phyloP scores from a whole-genome alignment of 768 basidiomycete species.

The Tulasnella sp. region DNA sequence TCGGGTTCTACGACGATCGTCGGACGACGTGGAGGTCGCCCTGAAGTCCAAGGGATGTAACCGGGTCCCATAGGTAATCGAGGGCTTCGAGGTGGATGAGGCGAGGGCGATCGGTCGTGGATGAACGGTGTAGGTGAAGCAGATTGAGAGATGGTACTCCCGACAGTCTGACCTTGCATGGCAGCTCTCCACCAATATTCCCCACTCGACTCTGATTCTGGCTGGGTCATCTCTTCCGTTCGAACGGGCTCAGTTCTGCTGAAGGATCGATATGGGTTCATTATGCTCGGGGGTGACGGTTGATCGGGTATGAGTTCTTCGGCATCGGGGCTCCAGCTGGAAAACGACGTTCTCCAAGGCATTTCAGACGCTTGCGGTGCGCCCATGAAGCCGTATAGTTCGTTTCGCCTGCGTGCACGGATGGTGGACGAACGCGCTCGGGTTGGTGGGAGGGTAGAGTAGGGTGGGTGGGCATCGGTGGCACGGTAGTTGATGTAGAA shows the following conservation, averaged over 20 bases:
- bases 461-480: not conserved
- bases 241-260: not conserved
- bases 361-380: not conserved
- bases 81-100: not conserved
- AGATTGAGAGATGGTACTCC: not conserved
- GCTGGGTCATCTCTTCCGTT: not conserved
- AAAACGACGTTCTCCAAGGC: conserved; percentile 1
- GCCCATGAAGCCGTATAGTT: not conserved
- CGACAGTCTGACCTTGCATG: not conserved
- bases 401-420: conserved; percentile 14
- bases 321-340: not conserved
- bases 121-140: not conserved
- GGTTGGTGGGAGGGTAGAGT: not conserved
- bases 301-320: conserved; percentile 2
- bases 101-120: not conserved
- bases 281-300: not conserved
- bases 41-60: not conserved
- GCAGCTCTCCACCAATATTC: not conserved
- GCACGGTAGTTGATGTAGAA: conserved; percentile 8
- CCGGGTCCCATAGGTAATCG: not conserved
- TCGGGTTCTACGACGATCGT: not conserved
- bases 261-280: not conserved
- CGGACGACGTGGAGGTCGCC: not conserved
- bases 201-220: not conserved
- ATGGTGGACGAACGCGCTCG: not conserved